Evolutionary conservation across 345 rosid genomes (phyloP).

Genomic region (Hibiscus tridactylites): DNA sequence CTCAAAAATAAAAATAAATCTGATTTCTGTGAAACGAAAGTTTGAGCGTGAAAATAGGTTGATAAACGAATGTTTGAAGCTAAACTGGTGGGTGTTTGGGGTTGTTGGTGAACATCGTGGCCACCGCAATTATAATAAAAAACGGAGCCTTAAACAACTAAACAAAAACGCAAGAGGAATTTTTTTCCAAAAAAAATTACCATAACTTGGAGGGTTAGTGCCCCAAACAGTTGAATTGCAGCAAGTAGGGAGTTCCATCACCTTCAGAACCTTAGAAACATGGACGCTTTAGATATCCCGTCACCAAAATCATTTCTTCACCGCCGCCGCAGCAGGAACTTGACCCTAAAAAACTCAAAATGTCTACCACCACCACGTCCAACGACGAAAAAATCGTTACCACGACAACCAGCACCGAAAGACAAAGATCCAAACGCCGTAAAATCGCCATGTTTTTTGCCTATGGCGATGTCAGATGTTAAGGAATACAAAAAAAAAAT

Average conservation of each 20-base stretch:
- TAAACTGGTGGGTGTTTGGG: too few relatives aligned
- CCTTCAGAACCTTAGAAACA: neutral
- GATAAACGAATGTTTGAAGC: too few relatives aligned
- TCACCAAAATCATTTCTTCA: neutral
- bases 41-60: too few relatives aligned
- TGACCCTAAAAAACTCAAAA: constrained; percentile 49
- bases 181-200: neutral
- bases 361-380: constrained; percentile 42
- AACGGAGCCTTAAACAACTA: too few relatives aligned
- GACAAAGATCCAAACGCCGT: constrained; percentile 65
- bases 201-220: neutral
- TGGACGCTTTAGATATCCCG: neutral
- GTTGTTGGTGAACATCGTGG: too few relatives aligned
- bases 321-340: constrained; percentile 44
- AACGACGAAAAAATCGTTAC: constrained; percentile 28
- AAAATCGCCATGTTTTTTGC: constrained; percentile 87
- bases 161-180: neutral
- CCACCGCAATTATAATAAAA: too few relatives aligned
- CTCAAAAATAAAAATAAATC: too few relatives aligned
- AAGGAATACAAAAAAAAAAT: constrained; percentile 87
- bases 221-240: neutral
- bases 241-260: neutral
- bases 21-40: too few relatives aligned
- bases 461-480: constrained; percentile 90
- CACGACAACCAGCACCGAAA: constrained; percentile 10